These are phyloP conservation scores for Cystobasidium ongulense DNA, from an alignment of 768 basidiomycete species.

Conservation along the genomic window DNA sequence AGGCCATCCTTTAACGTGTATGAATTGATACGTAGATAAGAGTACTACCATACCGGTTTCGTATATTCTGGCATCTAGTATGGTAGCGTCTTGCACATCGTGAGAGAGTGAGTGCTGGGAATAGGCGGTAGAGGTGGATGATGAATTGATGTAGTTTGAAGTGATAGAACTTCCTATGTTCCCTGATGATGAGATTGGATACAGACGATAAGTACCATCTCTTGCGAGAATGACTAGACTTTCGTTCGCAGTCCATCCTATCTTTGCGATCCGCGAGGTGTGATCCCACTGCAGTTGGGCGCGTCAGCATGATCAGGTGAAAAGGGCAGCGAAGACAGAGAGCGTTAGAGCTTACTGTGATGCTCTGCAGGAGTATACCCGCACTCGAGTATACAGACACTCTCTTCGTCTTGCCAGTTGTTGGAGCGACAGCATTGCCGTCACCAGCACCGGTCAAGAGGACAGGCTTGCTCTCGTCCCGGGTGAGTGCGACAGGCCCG, in stretches of 20 bases:
- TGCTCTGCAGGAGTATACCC: constrained; percentile 54
- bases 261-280: constrained; percentile 61
- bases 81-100: constrained; percentile 68
- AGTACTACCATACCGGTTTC: constrained; percentile 80
- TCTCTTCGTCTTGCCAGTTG: constrained; percentile 63
- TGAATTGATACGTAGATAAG: constrained; percentile 62
- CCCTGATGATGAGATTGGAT: constrained; percentile 46
- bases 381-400: constrained; percentile 81
- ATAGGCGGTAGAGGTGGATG: constrained; percentile 66
- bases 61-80: constrained; percentile 76
- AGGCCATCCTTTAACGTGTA: constrained; percentile 80
- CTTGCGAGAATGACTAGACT: constrained; percentile 76
- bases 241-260: constrained; percentile 54
- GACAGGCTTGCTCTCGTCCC: constrained; percentile 71
- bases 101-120: constrained; percentile 72
- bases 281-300: constrained; percentile 99
- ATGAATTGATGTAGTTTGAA: constrained; percentile 6
- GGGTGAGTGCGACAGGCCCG: constrained; percentile 83
- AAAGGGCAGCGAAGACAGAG: background rate
- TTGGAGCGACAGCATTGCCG: constrained; percentile 46
- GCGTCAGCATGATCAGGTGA: background rate
- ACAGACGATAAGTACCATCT: constrained; percentile 82
- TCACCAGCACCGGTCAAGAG: constrained; percentile 51
- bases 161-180: background rate
- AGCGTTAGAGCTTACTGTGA: constrained; percentile 47